A percentile compares a stretch with the other conserved stretches of the same genome.
Conservation (phyloP, 108 stramenopile genomes). For the Cyclostephanos tholiformis region DNA sequence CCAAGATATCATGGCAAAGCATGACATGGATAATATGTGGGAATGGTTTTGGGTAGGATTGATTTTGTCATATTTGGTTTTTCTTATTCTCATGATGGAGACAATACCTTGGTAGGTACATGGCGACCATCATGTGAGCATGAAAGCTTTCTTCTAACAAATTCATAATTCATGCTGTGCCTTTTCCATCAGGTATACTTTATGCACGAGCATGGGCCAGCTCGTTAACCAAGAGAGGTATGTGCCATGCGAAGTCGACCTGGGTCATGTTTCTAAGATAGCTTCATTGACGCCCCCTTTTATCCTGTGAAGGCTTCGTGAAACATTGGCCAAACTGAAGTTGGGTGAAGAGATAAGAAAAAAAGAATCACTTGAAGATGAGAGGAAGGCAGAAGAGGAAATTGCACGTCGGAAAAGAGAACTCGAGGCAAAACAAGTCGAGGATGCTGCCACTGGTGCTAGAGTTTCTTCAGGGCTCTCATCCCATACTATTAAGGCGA, state of each 20-base stretch:
- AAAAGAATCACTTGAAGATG: constrained; percentile 38
- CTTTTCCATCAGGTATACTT: constrained; percentile 58
- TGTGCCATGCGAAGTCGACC: background rate
- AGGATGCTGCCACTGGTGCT: background rate
- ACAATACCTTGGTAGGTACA: constrained; percentile 62
- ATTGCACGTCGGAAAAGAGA: constrained; percentile 26
- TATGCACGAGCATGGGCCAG: constrained; percentile 86
- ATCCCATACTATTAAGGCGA: background rate
- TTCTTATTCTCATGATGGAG: constrained; percentile 56
- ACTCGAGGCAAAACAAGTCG: constrained; percentile 13
- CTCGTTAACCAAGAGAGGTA: constrained; percentile 62
- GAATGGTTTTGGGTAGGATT: constrained; percentile 21
- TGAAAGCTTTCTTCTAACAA: background rate
- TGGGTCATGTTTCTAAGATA: background rate
- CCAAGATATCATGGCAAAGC: constrained; percentile 19
- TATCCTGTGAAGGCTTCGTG: constrained; percentile 25
- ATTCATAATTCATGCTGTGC: background rate
- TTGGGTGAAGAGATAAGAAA: constrained; percentile 38
- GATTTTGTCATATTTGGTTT: constrained; percentile 61
- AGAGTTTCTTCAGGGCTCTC: background rate
- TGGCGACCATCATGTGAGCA: background rate
- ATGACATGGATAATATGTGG: background rate
- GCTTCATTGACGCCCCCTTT: background rate
- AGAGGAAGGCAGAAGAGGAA: constrained; percentile 30
- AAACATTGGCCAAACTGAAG: constrained; percentile 48